phyloP scores from a whole-genome alignment of 805 yeast species.

The Pichia sporocuriosa region DNA sequence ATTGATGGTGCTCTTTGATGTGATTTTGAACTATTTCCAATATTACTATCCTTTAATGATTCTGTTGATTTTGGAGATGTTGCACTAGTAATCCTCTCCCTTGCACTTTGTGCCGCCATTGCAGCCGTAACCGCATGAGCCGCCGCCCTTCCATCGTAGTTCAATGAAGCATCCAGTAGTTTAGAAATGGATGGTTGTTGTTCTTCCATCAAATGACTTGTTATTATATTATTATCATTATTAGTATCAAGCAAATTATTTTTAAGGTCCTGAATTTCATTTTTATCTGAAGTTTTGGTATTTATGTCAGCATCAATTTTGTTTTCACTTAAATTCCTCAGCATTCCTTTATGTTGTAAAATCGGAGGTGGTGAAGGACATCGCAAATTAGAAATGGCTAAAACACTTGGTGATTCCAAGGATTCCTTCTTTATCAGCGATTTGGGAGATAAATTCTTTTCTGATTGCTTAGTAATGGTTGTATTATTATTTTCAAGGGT shows the following conservation, averaged over 20 bases:
- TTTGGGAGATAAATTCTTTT: neutral
- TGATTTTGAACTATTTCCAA: neutral
- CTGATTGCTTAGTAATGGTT: too few relatives aligned
- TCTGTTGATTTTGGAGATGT: conserved; percentile 21
- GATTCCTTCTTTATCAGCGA: conserved; percentile 10
- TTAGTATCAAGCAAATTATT: too few relatives aligned
- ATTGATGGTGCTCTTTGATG: conserved; percentile 56
- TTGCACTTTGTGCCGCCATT: conserved; percentile 34
- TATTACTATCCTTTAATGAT: conserved; percentile 13
- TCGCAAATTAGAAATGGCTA: conserved; percentile 52
- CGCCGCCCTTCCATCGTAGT: conserved; percentile 27
- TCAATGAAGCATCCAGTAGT: neutral
- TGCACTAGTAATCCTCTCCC: conserved; percentile 16
- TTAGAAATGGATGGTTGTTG: conserved; percentile 6
- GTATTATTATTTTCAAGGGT: too few relatives aligned
- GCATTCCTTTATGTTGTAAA: conserved; percentile 25
- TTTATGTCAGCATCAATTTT: neutral
- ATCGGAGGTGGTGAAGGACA: conserved; percentile 76
- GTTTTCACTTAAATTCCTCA: neutral
- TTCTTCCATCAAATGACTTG: too few relatives aligned
- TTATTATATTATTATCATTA: too few relatives aligned
- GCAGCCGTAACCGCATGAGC: conserved; percentile 35
- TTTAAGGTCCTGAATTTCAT: too few relatives aligned
- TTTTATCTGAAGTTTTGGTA: neutral
- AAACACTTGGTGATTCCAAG: conserved; percentile 40